Evolutionary conservation across 805 yeast genomes (phyloP), one percentile per base, ranked within the genome.

Genomic region (Wickerhamiella domercqiae): DNA sequence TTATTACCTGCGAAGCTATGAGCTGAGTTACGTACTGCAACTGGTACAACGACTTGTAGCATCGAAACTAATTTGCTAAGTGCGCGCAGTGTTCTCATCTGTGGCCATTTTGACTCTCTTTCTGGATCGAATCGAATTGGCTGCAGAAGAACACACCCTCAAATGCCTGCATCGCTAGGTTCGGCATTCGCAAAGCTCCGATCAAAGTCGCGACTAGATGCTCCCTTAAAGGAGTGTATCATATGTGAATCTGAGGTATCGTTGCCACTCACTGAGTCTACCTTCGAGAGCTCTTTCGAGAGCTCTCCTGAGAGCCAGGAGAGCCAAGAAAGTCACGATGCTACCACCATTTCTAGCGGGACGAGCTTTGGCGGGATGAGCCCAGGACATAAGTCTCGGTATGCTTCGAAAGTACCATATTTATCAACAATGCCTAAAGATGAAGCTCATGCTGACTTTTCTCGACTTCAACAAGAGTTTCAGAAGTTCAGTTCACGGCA

Each of bases 351-450:
- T n/a, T 37, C 41, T 29, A 24, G 39, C 14, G 26, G 26, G 9
- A 9, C 13, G 26, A 24, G 26, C 13, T 24, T 24, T 9, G 13
- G 26, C 26, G 9, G 9, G 13, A 9, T 13, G 13, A 13, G 26
- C 26, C 26, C 26, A 24, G 26, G 26, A 24, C 13, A 9, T 79
- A 46, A 90, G 67, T 28, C 90, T 60, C 4, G 98, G 98, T 58
- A 98, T 73, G 13, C 96, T 83, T 4, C 98, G 98, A 58, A 78
- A 81, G 46, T 90, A 65, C 55, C 95, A 9, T 24, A 9, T 24
- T 13, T 13, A 24, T 24, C 26, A 13, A 13, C 11, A 17, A 21
- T 11, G 32, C 17, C 16, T 30, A 16, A 17, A 5, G 33, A 30
- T 20, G 24, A 30, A 5, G 42, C 38, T 21, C 43, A 39, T 30